phyloP scores from a whole-genome alignment of 176 grass and related monocot genomes.

The Coix lacrymajobi region DNA sequence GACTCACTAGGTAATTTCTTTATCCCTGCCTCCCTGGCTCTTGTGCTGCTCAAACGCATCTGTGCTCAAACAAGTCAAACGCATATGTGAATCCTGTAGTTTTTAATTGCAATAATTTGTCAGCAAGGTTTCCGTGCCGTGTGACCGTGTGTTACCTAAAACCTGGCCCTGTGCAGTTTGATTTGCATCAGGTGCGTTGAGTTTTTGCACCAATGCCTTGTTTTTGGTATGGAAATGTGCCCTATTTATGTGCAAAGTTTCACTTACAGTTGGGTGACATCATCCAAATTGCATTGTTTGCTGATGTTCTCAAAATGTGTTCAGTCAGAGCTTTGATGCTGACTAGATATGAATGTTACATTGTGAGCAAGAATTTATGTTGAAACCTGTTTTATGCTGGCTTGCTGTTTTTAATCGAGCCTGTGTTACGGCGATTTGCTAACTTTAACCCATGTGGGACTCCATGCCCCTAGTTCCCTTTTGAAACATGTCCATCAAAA shows the following conservation, averaged over 20 bases:
- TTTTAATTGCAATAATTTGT: neutral
- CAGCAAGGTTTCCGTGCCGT: neutral
- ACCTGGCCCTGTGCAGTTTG: neutral
- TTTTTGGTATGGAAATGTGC: neutral
- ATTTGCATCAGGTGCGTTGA: neutral
- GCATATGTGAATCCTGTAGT: too few relatives aligned
- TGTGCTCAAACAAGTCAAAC: too few relatives aligned
- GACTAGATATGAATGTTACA: neutral
- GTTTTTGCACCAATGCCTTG: neutral
- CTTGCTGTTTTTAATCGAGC: neutral
- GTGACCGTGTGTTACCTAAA: neutral
- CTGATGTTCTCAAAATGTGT: neutral
- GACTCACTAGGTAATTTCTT: constrained; percentile 22
- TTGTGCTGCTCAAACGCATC: neutral
- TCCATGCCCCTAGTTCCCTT: neutral
- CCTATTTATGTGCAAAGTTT: neutral
- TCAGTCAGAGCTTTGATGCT: neutral
- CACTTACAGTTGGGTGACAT: neutral
- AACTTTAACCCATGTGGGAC: neutral
- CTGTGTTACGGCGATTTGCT: neutral
- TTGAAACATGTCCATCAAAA: neutral
- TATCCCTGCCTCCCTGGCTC: neutral
- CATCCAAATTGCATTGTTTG: neutral
- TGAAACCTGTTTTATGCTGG: constrained; percentile 8
- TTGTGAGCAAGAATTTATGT: neutral